Evolutionary conservation across 768 basidiomycete genomes (phyloP).

Genomic region (Macrolepiota albuminosa): DNA sequence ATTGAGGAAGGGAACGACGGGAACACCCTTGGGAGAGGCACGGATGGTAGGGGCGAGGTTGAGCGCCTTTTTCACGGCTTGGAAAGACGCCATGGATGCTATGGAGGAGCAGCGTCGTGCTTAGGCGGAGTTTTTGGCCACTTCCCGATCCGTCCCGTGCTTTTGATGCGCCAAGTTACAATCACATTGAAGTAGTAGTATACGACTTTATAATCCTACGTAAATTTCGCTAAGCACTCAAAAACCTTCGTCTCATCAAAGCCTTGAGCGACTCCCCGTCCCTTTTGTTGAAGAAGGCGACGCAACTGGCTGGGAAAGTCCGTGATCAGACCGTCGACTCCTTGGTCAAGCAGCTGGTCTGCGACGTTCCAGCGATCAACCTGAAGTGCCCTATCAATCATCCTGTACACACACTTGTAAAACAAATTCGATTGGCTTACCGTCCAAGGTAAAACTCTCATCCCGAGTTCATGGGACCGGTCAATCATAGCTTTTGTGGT

Average conservation of each 20-base stretch:
- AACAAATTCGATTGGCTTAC: conserved; percentile 32
- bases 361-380: conserved; percentile 57
- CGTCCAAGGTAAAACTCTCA: conserved; percentile 72
- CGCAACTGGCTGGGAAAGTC: conserved; percentile 65
- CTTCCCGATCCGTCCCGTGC: conserved; percentile 40
- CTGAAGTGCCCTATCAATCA: conserved; percentile 26
- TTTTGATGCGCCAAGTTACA: background rate
- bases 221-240: conserved; percentile 42
- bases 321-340: conserved; percentile 75
- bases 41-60: conserved; percentile 80
- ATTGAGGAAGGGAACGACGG: conserved; percentile 71
- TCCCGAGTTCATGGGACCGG: conserved; percentile 56
- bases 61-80: conserved; percentile 76
- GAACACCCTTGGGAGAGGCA: conserved; percentile 75
- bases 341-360: conserved; percentile 54
- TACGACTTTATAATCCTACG: background rate
- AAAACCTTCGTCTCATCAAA: conserved; percentile 58
- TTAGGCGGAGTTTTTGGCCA: conserved; percentile 29
- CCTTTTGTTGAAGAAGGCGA: conserved; percentile 49
- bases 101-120: conserved; percentile 21
- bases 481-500: conserved; percentile 66
- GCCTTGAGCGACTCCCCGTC: conserved; percentile 47
- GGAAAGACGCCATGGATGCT: conserved; percentile 60
- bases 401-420: background rate
- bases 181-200: background rate